Percentiles rank a stretch among this genome's conserved stretches.
These are phyloP conservation scores for Suillus decipiens DNA, from an alignment of 768 basidiomycete genomes.

Conservation along the genomic window DNA sequence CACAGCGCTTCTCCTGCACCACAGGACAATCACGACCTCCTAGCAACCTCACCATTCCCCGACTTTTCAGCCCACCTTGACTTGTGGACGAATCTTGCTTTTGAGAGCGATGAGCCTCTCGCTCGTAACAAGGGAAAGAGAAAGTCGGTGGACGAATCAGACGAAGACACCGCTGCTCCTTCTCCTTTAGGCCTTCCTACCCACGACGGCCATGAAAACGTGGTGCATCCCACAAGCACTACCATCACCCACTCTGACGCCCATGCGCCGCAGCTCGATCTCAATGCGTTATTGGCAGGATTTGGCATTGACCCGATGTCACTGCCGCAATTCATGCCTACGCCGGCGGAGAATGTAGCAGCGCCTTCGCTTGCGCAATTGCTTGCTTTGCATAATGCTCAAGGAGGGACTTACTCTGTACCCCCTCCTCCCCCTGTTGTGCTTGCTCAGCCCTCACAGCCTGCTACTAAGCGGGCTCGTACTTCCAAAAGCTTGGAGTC, in stretches of 20 bases:
- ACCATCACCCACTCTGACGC: conserved; percentile 36
- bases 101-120: conserved; percentile 70
- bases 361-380: conserved; percentile 71
- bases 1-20: conserved; percentile 50
- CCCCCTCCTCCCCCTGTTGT: conserved; percentile 21
- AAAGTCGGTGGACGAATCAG: conserved; percentile 36
- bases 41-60: conserved; percentile 63
- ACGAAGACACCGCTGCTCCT: conserved; percentile 37
- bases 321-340: conserved; percentile 27
- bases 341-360: conserved; percentile 30
- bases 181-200: conserved; percentile 35
- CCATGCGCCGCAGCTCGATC: conserved; percentile 45
- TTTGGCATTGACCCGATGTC: conserved; percentile 47
- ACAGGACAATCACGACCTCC: conserved; percentile 53
- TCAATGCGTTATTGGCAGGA: conserved; percentile 36
- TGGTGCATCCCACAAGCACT: conserved; percentile 48
- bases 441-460: conserved; percentile 25
- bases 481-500: conserved; percentile 51
- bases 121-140: conserved; percentile 37
- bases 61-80: conserved; percentile 79
- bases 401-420: conserved; percentile 25
- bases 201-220: conserved; percentile 60
- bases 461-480: conserved; percentile 55
- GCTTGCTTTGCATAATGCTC: conserved; percentile 57
- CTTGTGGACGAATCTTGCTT: conserved; percentile 82